Evolutionary conservation across 345 rosid species (phyloP).

Genomic region (Salix caprea): DNA sequence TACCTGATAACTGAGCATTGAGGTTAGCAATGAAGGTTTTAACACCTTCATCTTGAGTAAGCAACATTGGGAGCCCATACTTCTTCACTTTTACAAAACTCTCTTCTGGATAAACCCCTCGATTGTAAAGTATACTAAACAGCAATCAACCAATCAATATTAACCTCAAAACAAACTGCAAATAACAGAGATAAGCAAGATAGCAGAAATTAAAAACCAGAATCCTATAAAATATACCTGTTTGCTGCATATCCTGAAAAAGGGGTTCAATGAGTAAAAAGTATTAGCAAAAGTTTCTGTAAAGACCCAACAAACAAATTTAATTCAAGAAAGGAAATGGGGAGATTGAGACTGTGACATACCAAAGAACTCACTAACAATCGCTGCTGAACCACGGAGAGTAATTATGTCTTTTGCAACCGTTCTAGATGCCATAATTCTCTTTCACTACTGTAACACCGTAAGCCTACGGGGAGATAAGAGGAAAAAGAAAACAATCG

Average conservation of each 20-base stretch:
- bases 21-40: constrained; percentile 68
- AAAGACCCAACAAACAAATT: not conserved
- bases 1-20: constrained; percentile 76
- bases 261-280: not conserved
- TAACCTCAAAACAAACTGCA: not conserved
- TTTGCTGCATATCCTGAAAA: constrained; percentile 90
- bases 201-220: not conserved
- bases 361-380: constrained; percentile 97
- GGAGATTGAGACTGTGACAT: constrained; percentile 5
- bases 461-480: too few species aligned
- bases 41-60: constrained; percentile 84
- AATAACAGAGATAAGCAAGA: not conserved
- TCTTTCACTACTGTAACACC: not conserved
- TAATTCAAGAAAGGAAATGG: not conserved
- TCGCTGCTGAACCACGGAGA: constrained; percentile 91
- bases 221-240: constrained; percentile 45
- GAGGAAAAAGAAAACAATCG: not conserved
- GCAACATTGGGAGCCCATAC: constrained; percentile 89
- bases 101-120: constrained; percentile 95
- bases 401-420: constrained; percentile 92
- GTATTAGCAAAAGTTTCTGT: constrained; percentile 7
- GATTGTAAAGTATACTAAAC: constrained; percentile 79
- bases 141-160: constrained; percentile 12
- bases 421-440: constrained; percentile 22
- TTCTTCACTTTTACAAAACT: constrained; percentile 90